phyloP scores from a whole-genome alignment of 495 filamentous ascomycete species.

The Penicillium robsamsonii region DNA sequence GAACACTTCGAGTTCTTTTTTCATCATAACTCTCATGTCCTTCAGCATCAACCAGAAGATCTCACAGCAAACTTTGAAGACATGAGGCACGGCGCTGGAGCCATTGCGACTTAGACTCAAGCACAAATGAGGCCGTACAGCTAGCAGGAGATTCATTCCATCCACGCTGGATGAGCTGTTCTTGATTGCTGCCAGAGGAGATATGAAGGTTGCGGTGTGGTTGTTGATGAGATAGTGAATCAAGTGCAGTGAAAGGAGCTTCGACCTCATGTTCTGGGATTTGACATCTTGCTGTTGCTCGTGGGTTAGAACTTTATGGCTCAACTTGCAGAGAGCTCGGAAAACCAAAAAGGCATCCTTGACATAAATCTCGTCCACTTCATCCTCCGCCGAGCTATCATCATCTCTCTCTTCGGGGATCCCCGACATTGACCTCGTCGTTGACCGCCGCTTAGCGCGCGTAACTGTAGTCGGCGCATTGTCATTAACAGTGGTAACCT shows the following conservation, averaged over 20 bases:
- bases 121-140: constrained; percentile 93
- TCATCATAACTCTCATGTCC: constrained; percentile 88
- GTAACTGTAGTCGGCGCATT: constrained; percentile 91
- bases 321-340: constrained; percentile 94
- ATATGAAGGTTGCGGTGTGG: constrained; percentile 81
- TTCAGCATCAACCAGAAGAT: constrained; percentile 98
- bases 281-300: constrained; percentile 92
- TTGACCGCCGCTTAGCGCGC: constrained; percentile 61
- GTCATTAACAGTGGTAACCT: constrained; percentile 86
- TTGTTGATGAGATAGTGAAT: constrained; percentile 93
- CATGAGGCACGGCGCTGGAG: constrained; percentile 80
- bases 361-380: constrained; percentile 94
- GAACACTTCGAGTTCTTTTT: constrained; percentile 99
- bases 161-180: constrained; percentile 84
- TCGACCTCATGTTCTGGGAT: constrained; percentile 94
- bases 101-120: constrained; percentile 92
- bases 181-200: constrained; percentile 82
- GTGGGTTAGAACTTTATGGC: constrained; percentile 80
- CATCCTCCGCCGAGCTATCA: constrained; percentile 68
- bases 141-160: constrained; percentile 87
- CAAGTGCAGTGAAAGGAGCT: constrained; percentile 89
- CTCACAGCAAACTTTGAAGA: constrained; percentile 95
- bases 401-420: constrained; percentile 45
- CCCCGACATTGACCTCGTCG: constrained; percentile 55
- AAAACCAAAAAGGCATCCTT: constrained; percentile 97